These are phyloP conservation scores for Lachancea meyersii DNA, from an alignment of 805 yeast genomes.

Conservation along the genomic window DNA sequence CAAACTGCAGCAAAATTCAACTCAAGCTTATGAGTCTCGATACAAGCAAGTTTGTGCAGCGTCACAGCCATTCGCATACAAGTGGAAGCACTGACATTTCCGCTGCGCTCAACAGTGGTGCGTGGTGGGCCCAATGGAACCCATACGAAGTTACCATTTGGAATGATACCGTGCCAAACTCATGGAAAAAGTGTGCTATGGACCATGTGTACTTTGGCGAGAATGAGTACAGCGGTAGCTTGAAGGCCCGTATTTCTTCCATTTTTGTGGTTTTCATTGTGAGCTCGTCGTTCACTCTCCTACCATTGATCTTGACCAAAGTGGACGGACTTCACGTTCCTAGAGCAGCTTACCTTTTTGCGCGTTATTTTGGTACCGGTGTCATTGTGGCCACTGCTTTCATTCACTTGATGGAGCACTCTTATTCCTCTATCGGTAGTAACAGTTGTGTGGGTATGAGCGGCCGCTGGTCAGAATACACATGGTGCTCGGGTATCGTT, in stretches of 20 bases:
- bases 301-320: conserved; percentile 43
- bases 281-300: conserved; percentile 57
- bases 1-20: too few species aligned
- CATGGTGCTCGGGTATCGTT: conserved; percentile 54
- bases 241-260: conserved; percentile 47
- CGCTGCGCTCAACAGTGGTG: conserved; percentile 1
- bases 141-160: conserved; percentile 29
- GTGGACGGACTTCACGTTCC: conserved; percentile 33
- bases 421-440: conserved; percentile 27
- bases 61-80: conserved; percentile 4
- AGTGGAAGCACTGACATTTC: neutral
- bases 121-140: conserved; percentile 13
- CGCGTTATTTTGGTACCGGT: conserved; percentile 78
- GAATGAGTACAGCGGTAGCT: conserved; percentile 42
- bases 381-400: conserved; percentile 79
- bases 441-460: conserved; percentile 49
- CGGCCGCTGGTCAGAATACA: conserved; percentile 46
- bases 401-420: conserved; percentile 58
- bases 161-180: conserved; percentile 29
- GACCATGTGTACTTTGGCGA: conserved; percentile 34
- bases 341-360: conserved; percentile 54
- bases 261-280: conserved; percentile 54
- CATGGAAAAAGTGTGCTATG: conserved; percentile 39
- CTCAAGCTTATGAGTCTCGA: too few species aligned
- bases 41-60: conserved; percentile 2